phyloP scores from a whole-genome alignment of 177 flowering plant species.

The Vitis hybrid region DNA sequence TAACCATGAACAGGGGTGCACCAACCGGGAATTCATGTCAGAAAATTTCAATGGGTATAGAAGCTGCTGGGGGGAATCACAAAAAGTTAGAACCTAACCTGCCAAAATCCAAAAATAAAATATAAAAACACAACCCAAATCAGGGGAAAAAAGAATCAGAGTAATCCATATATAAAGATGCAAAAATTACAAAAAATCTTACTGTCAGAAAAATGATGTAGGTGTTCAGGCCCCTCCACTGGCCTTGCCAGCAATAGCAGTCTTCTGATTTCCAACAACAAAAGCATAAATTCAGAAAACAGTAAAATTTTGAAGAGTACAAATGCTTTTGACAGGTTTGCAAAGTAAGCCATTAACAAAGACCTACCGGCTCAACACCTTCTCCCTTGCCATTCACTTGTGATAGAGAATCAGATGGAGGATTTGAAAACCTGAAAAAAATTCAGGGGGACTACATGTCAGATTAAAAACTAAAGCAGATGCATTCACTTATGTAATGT shows the following conservation, averaged over 20 bases:
- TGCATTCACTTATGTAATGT: not conserved
- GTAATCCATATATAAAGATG: too few species aligned
- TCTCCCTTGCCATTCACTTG: constrained; percentile 49
- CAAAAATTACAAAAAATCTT: constrained; percentile 25
- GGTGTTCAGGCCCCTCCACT: constrained; percentile 47
- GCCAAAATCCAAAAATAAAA: too few species aligned
- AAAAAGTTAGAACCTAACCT: constrained; percentile 15
- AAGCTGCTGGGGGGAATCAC: constrained; percentile 11
- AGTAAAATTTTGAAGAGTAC: not conserved
- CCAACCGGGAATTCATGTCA: constrained; percentile 16
- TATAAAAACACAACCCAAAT: too few species aligned
- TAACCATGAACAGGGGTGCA: not conserved
- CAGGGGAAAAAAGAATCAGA: too few species aligned
- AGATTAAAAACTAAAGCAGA: not conserved
- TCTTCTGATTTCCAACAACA: constrained; percentile 33
- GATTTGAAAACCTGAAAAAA: constrained; percentile 56
- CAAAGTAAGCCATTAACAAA: not conserved
- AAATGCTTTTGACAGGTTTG: not conserved
- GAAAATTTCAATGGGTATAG: constrained; percentile 1
- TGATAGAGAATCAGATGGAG: constrained; percentile 30
- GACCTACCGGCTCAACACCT: constrained; percentile 43
- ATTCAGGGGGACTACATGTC: not conserved
- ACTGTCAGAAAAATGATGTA: constrained; percentile 8
- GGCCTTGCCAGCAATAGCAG: constrained; percentile 42
- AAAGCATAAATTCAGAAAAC: constrained; percentile 10